Conservation (phyloP, 441 rosid genomes). For the Lepidium campestre region DNA sequence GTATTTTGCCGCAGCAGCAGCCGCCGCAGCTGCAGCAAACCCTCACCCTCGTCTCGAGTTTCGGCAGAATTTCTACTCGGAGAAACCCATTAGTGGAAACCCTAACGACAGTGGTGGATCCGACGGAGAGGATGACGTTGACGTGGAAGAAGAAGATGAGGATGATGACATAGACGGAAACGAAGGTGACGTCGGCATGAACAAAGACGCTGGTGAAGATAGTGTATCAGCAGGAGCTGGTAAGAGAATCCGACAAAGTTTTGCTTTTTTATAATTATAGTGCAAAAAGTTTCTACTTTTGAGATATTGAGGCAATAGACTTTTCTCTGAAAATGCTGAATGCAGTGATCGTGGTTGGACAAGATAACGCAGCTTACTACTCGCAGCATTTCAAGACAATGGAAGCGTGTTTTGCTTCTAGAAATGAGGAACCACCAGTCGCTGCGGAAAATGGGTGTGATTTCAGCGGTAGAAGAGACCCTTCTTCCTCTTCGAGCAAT, state of each 20-base stretch:
- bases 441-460: conserved; percentile 56
- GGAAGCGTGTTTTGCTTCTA: conserved; percentile 44
- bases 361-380: conserved; percentile 59
- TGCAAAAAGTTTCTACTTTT: conserved; percentile 11
- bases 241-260: not conserved
- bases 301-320: conserved; percentile 27
- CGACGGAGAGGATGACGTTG: conserved; percentile 56
- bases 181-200: conserved; percentile 24
- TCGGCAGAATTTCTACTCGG: conserved; percentile 32
- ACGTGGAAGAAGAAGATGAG: conserved; percentile 37
- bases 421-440: conserved; percentile 45
- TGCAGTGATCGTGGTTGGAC: conserved; percentile 47
- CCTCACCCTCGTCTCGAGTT: conserved; percentile 29
- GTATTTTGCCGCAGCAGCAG: conserved; percentile 30
- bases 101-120: conserved; percentile 32
- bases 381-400: conserved; percentile 55
- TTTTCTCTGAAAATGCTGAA: conserved; percentile 31
- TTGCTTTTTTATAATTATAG: not conserved
- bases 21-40: conserved; percentile 32
- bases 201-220: conserved; percentile 17
- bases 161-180: conserved; percentile 26
- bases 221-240: conserved; percentile 25
- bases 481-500: conserved; percentile 30
- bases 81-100: conserved; percentile 30
- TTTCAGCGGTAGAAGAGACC: conserved; percentile 73